phyloP scores from a whole-genome alignment of 2,329 filamentous ascomycete species.

The Cadophora luteo-olivacea region DNA sequence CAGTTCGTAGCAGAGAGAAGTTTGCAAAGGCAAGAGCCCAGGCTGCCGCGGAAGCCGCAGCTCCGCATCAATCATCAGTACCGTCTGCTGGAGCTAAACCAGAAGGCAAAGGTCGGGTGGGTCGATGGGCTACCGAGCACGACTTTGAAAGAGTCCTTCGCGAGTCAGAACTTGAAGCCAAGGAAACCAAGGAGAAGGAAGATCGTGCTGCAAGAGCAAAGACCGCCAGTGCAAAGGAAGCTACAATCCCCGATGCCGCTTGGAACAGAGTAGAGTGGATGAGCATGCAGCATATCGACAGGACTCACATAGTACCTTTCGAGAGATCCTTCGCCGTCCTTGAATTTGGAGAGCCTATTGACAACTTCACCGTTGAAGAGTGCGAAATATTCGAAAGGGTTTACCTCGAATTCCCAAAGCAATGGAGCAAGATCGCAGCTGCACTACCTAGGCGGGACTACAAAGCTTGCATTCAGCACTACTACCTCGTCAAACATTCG shows the following conservation, averaged over 20 bases:
- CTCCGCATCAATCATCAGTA: slow-evolving; percentile 31
- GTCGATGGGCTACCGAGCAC: slow-evolving; percentile 72
- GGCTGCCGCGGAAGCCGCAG: slow-evolving; percentile 39
- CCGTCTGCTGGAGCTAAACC: slow-evolving; percentile 60
- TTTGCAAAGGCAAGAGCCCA: slow-evolving; percentile 39
- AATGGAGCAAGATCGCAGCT: slow-evolving; percentile 80
- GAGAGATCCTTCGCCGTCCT: slow-evolving; percentile 73
- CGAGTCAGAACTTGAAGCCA: slow-evolving; percentile 74
- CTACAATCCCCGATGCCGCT: slow-evolving; percentile 74
- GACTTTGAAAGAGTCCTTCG: slow-evolving; percentile 76
- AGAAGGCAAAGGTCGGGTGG: slow-evolving; percentile 59
- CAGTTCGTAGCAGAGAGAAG: slow-evolving; percentile 41
- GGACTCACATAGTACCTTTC: slow-evolving; percentile 67
- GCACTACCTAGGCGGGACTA: slow-evolving; percentile 72
- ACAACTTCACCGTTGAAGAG: slow-evolving; percentile 79
- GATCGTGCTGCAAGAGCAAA: slow-evolving; percentile 69
- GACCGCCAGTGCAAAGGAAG: slow-evolving; percentile 78
- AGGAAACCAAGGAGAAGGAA: slow-evolving; percentile 73
- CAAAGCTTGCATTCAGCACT: slow-evolving; percentile 83
- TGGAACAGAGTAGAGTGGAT: slow-evolving; percentile 66
- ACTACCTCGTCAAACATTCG: slow-evolving; percentile 80
- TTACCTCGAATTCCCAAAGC: slow-evolving; percentile 79
- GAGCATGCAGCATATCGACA: slow-evolving; percentile 67
- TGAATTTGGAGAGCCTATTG: slow-evolving; percentile 73
- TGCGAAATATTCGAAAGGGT: slow-evolving; percentile 73